phyloP scores from a whole-genome alignment of 2,329 filamentous ascomycete species.

The Colletotrichum tofieldiae region DNA sequence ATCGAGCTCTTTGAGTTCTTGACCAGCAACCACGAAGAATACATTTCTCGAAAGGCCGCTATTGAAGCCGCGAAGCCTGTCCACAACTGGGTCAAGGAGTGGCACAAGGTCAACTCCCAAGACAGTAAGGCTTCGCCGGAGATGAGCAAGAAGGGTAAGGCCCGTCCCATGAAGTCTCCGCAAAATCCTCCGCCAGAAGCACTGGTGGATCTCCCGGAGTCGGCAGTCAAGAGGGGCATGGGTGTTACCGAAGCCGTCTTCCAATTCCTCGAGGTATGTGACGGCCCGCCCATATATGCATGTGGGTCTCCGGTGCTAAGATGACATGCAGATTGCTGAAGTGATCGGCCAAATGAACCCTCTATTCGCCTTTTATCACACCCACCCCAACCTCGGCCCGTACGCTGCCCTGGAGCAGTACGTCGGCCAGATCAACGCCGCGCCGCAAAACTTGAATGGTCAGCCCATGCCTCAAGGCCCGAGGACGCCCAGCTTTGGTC shows the following conservation, averaged over 20 bases:
- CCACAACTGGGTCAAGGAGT: slow-evolving; percentile 77
- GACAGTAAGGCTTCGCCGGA: slow-evolving; percentile 75
- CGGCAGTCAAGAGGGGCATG: slow-evolving; percentile 69
- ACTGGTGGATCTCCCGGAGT: slow-evolving; percentile 71
- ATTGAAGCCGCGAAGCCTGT: slow-evolving; percentile 74
- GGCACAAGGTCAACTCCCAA: slow-evolving; percentile 71
- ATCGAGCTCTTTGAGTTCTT: slow-evolving; percentile 90
- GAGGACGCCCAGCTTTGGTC: slow-evolving; percentile 69
- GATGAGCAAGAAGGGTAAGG: slow-evolving; percentile 78
- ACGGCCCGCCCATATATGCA: slow-evolving; percentile 13
- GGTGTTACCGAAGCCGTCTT: slow-evolving; percentile 74
- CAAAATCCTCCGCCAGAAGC: slow-evolving; percentile 71
- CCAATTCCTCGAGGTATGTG: slow-evolving; percentile 75
- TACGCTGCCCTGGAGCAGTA: slow-evolving; percentile 75
- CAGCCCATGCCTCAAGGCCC: slow-evolving; percentile 65
- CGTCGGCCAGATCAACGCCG: slow-evolving; percentile 64
- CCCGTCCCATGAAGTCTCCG: slow-evolving; percentile 72
- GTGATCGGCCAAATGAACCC: slow-evolving; percentile 78
- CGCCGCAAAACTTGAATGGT: slow-evolving; percentile 61
- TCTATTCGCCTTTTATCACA: slow-evolving; percentile 72
- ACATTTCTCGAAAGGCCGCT: slow-evolving; percentile 78
- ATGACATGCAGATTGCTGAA: slow-evolving; percentile 69
- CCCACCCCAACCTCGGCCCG: slow-evolving; percentile 68
- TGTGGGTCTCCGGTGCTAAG: slow-evolving; percentile 44
- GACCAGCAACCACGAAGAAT: slow-evolving; percentile 85